Evolutionary conservation across 257 asterid species (phyloP).

Genomic region (Avicennia marina): DNA sequence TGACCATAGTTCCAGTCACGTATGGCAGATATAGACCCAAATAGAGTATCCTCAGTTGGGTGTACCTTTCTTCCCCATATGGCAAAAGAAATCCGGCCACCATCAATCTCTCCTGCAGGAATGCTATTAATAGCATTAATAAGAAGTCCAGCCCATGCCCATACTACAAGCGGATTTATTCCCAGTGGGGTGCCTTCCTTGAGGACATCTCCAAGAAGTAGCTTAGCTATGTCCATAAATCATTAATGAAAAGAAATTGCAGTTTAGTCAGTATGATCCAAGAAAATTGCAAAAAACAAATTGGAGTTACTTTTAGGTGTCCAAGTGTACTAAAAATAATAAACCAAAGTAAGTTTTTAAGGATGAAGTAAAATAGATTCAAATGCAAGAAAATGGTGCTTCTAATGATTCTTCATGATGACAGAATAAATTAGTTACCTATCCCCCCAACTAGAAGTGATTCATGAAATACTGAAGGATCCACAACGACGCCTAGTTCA

Average conservation of each 20-base stretch:
- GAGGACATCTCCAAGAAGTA: slow-evolving; percentile 83
- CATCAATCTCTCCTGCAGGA: slow-evolving; percentile 98
- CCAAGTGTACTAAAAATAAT: no score
- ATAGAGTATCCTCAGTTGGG: not conserved
- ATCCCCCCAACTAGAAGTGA: slow-evolving; percentile 87
- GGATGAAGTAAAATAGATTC: no score
- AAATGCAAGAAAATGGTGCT: no score
- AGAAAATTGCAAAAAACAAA: not conserved
- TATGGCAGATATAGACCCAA: not conserved
- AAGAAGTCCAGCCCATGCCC: slow-evolving; percentile 97
- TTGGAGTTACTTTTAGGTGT: not conserved
- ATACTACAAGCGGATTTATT: slow-evolving; percentile 78
- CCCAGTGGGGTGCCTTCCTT: slow-evolving; percentile 82
- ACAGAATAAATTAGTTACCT: slow-evolving; percentile 46
- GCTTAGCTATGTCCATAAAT: slow-evolving; percentile 58
- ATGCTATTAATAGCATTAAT: slow-evolving; percentile 89
- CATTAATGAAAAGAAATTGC: not conserved
- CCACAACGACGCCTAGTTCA: slow-evolving; percentile 73
- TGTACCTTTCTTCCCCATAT: slow-evolving; percentile 96
- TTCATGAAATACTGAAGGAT: slow-evolving; percentile 85
- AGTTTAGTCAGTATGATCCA: slow-evolving; percentile 1
- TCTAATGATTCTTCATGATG: no score
- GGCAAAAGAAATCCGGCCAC: slow-evolving; percentile 88
- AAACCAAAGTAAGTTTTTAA: no score
- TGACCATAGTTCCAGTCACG: not conserved